phyloP scores from a whole-genome alignment of 371 early-diverging fungal genomes.

The Mucor piriformis region DNA sequence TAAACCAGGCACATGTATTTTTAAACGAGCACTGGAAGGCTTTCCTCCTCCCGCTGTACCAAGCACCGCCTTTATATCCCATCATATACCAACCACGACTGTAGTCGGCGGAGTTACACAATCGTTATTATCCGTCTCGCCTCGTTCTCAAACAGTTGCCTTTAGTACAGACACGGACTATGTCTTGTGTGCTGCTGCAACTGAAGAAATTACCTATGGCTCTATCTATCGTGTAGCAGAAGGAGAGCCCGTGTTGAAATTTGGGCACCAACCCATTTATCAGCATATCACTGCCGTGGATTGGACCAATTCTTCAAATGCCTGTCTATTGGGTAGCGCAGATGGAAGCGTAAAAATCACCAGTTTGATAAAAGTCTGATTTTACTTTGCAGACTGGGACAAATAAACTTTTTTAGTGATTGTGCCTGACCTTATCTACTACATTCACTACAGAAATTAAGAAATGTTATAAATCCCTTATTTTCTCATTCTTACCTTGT shows the following conservation, averaged over 20 bases:
- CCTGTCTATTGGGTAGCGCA: slow-evolving; percentile 56
- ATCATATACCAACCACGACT: slow-evolving; percentile 12
- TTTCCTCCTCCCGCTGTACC: slow-evolving; percentile 43
- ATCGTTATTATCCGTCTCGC: slow-evolving; percentile 34
- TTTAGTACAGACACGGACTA: slow-evolving; percentile 55
- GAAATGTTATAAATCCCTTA: no score
- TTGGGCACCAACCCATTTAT: slow-evolving; percentile 43
- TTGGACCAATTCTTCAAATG: slow-evolving; percentile 60
- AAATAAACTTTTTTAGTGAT: no score
- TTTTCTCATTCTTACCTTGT: no score
- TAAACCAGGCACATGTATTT: slow-evolving; percentile 52
- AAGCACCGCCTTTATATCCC: not conserved
- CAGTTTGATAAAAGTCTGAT: slow-evolving; percentile 56
- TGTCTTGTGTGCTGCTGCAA: slow-evolving; percentile 37
- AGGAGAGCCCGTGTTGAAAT: slow-evolving; percentile 41
- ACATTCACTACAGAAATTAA: no score
- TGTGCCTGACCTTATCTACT: no score
- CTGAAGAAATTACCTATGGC: not conserved
- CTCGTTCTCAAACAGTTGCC: slow-evolving; percentile 50
- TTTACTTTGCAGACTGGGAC: no score
- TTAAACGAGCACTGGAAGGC: slow-evolving; percentile 30
- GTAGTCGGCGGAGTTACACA: slow-evolving; percentile 39
- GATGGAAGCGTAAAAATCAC: slow-evolving; percentile 64
- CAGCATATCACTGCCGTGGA: slow-evolving; percentile 57
- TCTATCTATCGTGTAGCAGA: slow-evolving; percentile 41